phyloP scores from a whole-genome alignment of 192 early-diverging fungal species.

The Backusella morwellensis region DNA sequence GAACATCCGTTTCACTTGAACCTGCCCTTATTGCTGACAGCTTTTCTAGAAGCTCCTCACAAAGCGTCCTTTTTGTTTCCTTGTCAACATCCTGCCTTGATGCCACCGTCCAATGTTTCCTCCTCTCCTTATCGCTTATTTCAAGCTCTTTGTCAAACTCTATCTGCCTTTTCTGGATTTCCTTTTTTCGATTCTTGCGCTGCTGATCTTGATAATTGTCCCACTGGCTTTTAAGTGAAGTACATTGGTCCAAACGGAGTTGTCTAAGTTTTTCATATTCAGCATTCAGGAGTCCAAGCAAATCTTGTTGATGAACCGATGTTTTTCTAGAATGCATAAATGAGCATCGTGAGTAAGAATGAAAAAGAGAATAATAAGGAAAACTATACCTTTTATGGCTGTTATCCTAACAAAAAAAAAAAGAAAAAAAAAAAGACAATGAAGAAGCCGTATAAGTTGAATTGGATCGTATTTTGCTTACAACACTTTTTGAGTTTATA shows the following conservation, averaged over 20 bases:
- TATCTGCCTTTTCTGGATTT: conserved; percentile 1
- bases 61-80: background rate
- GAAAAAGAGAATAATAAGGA: background rate
- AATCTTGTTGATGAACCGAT: background rate
- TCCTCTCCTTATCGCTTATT: background rate
- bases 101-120: background rate
- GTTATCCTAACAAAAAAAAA: background rate
- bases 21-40: background rate
- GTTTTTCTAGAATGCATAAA: background rate
- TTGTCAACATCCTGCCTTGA: background rate
- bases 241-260: conserved; percentile 4
- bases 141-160: conserved; percentile 11
- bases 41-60: background rate
- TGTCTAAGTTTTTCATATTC: conserved; percentile 10
- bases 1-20: background rate
- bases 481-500: background rate
- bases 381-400: background rate
- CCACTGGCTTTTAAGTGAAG: conserved; percentile 9
- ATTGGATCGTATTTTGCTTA: background rate
- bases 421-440: background rate
- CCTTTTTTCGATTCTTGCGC: conserved; percentile 2
- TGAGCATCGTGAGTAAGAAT: background rate
- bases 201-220: conserved; percentile 6
- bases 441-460: background rate
- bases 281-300: background rate